A percentile compares a stretch with the other conserved stretches of the same genome.
These are phyloP conservation scores for Dictyostelium purpureum DNA, from an alignment of 78 protist genomes.

Conservation along the genomic window DNA sequence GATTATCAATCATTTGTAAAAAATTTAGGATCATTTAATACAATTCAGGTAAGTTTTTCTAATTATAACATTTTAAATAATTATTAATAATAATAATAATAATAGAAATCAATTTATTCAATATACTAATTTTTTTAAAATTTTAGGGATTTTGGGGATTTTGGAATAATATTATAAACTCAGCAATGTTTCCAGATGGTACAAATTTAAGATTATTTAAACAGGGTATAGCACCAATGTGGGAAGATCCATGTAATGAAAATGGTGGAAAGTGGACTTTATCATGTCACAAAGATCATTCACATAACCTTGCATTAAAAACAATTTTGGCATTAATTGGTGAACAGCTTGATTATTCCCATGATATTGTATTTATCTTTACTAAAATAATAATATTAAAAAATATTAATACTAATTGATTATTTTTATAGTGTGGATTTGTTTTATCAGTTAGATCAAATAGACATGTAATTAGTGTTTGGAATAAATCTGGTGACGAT, in stretches of 20 bases:
- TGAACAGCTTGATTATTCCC: constrained; percentile 45
- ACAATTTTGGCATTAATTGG: constrained; percentile 46
- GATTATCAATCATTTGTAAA: constrained; percentile 50
- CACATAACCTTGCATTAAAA: constrained; percentile 23
- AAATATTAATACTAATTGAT: background rate
- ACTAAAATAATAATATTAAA: background rate
- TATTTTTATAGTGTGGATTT: constrained; percentile 35
- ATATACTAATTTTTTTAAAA: background rate
- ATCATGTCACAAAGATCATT: constrained; percentile 16
- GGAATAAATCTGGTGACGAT: constrained; percentile 64
- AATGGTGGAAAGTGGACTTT: constrained; percentile 69
- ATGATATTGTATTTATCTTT: constrained; percentile 53
- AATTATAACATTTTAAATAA: background rate
- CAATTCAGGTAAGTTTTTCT: constrained; percentile 56
- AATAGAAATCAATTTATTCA: background rate
- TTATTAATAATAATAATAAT: background rate
- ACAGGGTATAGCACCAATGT: constrained; percentile 52
- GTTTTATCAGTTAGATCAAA: constrained; percentile 48
- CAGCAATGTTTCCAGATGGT: constrained; percentile 26
- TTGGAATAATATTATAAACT: constrained; percentile 57
- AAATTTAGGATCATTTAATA: constrained; percentile 69
- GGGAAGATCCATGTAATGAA: constrained; percentile 65
- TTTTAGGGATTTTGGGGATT: constrained; percentile 75
- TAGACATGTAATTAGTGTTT: constrained; percentile 58
- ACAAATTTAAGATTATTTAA: constrained; percentile 65